Base-by-base conservation (phyloP, 768 basidiomycete species). In the Pluteus cervinus region DNA sequence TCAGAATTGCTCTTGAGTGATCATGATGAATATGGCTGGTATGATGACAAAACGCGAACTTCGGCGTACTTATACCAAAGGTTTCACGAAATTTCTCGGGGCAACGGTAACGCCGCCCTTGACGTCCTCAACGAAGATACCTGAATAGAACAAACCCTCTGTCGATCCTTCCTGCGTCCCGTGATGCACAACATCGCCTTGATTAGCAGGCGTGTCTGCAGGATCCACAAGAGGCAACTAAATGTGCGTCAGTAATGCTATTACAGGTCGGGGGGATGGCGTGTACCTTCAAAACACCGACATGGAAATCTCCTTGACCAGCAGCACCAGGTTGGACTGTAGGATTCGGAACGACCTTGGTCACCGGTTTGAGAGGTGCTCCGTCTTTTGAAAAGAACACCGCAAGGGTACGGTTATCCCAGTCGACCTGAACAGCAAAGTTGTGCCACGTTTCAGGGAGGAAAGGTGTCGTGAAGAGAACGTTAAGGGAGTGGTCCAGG, bases 281-380 rank as follows among this genome's bases (percentile, higher is more conserved):
- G 47, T 58, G 24, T 23, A 76, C 75, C 66, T 81, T 80, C 34
- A 81, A 56, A 3, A 79, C 49, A 2, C 73, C 76, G 45, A 79
- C 69, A 48, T 79, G 77, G 60, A 75, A 78, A 34, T 81, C 75
- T 6, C 79, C 79, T 44, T 66, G 61, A 4, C 71, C 76, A 7
- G 53, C 55, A n/a, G 62, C 37, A 3, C 75, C 76, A 2, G 49
- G 28, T 5, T 57, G 46, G 2, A 56, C 59, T 11, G 63, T 64
- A 30, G 53, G 50, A 47, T 77, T 81, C 6, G 60, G 54, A 18
- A 62, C 46, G 1, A 64, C 53, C 5, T 50, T 48, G 2, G 69
- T 69, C 12, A 79, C 78, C 4, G 62, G 50, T 33, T 54, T 43
- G 5, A 80, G 63, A 0, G 55, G 52, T 5, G 38, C 24, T 3